Base-by-base conservation (phyloP, 257 asterid species). In the Solanum sejunctum region DNA sequence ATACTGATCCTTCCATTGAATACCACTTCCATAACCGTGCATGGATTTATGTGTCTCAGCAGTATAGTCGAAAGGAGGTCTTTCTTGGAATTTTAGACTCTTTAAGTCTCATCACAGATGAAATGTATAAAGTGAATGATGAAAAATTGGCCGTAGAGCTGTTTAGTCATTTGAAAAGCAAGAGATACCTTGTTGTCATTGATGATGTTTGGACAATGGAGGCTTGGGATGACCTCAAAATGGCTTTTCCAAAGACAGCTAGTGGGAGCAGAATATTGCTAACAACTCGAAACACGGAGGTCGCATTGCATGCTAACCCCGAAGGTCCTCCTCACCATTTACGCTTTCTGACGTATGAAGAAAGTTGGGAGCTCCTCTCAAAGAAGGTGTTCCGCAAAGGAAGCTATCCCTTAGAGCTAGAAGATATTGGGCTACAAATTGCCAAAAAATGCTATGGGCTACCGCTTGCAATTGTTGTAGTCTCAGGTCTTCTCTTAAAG, bases 361-460 rank as follows among this genome's bases (percentile, higher is more conserved):
- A 90, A 57, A 88, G 92, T 61, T 87, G 88, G 90, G 88, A 88
- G 89, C 88, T 90, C 6, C 85, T 90, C 16, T 66, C 70, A 8
- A 72, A 51, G 64, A 87, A 88, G 84, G 81, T 84, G 13, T 85
- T 88, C 4, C 47, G 84, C 16, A 85, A 66, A 52, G 80, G 82
- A 18, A 73, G 58, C 45, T 86, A 85, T 85, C 91, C 89, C 55
- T 23, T 66, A 6, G 88, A 85, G 83, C 67, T 90, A 41, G 85
- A 51, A 60, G 86, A 81, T 15, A 49, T 88, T 28, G 92, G 92
- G 12, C 78, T 45, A 23, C 84, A 77, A 21, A 90, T 90, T 52
- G 91, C 87, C 2, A 81, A 85, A 39, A 86, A 85, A 83, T 90
- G 92, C 41, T 69, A 82, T 23, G 91, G 91, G 28, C 86, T 90